phyloP scores from a whole-genome alignment of 495 filamentous ascomycete genomes.

The Xylaria grammica region DNA sequence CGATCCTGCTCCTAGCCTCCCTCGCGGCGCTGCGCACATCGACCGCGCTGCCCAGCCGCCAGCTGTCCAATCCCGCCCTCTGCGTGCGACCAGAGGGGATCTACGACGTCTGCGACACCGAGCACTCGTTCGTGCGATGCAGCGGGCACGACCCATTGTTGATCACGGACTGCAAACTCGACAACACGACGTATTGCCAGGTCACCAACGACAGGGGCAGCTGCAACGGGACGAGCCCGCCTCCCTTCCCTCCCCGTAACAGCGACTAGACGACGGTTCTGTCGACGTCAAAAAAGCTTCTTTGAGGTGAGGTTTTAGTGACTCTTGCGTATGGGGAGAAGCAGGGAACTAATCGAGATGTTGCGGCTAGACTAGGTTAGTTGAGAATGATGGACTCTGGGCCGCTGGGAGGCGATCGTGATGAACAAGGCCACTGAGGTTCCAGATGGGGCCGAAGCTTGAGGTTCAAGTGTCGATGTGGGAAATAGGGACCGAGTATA shows the following conservation, averaged over 20 bases:
- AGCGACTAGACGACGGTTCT: neutral
- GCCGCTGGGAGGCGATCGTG: no score
- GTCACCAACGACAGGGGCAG: conserved; percentile 7
- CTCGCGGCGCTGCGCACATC: conserved; percentile 1
- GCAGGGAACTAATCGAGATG: neutral
- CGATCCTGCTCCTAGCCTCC: neutral
- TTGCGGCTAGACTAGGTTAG: neutral
- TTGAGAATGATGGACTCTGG: no score
- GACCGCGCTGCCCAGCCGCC: neutral
- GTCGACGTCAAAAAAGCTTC: neutral
- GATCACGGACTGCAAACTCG: conserved; percentile 8
- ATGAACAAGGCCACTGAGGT: neutral
- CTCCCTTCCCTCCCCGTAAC: conserved; percentile 3
- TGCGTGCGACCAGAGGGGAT: neutral
- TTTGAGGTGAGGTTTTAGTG: neutral
- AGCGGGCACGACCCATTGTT: conserved; percentile 13
- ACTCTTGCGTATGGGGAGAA: neutral
- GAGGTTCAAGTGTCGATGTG: neutral
- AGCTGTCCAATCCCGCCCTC: neutral
- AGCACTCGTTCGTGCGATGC: conserved; percentile 19
- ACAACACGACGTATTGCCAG: neutral
- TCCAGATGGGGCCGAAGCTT: neutral
- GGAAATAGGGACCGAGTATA: no score
- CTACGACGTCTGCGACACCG: conserved; percentile 25
- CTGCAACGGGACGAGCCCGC: conserved; percentile 12